A percentile compares a stretch with the other conserved stretches of the same genome.
These are phyloP conservation scores for Mycena kentingensis DNA, from an alignment of 768 basidiomycete genomes.

Conservation along the genomic window DNA sequence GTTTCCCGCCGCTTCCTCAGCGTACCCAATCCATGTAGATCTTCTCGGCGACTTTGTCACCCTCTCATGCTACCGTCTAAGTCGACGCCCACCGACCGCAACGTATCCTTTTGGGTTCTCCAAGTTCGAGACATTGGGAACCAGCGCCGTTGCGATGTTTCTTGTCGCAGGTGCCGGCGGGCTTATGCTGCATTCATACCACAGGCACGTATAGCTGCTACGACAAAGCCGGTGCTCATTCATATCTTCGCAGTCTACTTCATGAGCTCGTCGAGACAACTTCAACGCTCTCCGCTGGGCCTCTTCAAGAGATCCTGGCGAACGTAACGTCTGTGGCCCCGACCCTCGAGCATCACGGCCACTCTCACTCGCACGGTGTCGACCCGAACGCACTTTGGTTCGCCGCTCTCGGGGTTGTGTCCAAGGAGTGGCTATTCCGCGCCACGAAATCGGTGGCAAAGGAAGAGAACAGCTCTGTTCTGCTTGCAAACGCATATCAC, in stretches of 20 bases:
- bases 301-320: conserved; percentile 62
- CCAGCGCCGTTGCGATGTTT: conserved; percentile 84
- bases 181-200: conserved; percentile 80
- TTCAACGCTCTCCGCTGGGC: conserved; percentile 63
- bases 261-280: conserved; percentile 71
- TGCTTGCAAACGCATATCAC: conserved; percentile 95
- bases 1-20: background rate
- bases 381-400: conserved; percentile 99
- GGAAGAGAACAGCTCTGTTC: conserved; percentile 86
- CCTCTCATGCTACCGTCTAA: conserved; percentile 83
- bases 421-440: conserved; percentile 94
- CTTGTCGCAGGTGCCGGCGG: conserved; percentile 83
- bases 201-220: too few species aligned
- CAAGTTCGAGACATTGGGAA: conserved; percentile 95
- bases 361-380: conserved; percentile 48
- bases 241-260: conserved; percentile 86
- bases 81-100: conserved; percentile 79
- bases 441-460: conserved; percentile 88
- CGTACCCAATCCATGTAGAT: conserved; percentile 3
- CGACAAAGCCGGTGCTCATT: too few species aligned
- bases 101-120: conserved; percentile 87
- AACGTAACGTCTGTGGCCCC: conserved; percentile 57
- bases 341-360: conserved; percentile 56
- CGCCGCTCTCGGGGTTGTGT: conserved; percentile 73
- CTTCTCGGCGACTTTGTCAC: conserved; percentile 15